Evolutionary conservation across 2,329 filamentous ascomycete species (phyloP).

Genomic region (Colletotrichum trifolii): DNA sequence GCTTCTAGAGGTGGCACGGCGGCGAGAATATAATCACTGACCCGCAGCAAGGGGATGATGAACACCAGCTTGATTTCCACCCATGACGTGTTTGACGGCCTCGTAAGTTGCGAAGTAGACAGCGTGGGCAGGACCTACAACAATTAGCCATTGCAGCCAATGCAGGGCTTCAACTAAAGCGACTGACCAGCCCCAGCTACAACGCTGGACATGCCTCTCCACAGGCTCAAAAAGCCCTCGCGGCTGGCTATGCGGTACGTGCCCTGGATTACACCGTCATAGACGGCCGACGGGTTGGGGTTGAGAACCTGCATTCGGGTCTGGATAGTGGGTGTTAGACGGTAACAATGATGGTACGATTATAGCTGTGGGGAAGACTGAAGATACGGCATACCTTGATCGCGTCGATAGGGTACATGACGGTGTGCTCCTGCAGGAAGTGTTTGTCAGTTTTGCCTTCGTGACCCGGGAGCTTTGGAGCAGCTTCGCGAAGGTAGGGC

Average conservation of each 20-base stretch:
- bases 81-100: slow-evolving; percentile 94
- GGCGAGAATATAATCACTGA: slow-evolving; percentile 54
- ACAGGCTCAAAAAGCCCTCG: slow-evolving; percentile 91
- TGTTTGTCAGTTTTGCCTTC: slow-evolving; percentile 35
- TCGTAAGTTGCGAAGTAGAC: slow-evolving; percentile 99
- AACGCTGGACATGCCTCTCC: slow-evolving; percentile 96
- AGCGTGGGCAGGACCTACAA: slow-evolving; percentile 90
- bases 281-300: slow-evolving; percentile 81
- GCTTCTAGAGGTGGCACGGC: background rate
- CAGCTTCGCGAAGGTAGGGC: background rate
- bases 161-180: background rate
- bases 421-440: slow-evolving; percentile 85
- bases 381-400: slow-evolving; percentile 78
- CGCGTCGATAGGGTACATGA: slow-evolving; percentile 98
- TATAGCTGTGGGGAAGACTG: background rate
- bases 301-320: slow-evolving; percentile 98
- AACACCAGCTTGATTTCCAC: slow-evolving; percentile 86
- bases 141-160: slow-evolving; percentile 5
- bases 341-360: slow-evolving; percentile 3
- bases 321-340: slow-evolving; percentile 58
- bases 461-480: background rate
- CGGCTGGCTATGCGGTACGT: slow-evolving; percentile 91
- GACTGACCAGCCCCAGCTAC: slow-evolving; percentile 88
- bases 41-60: slow-evolving; percentile 95
- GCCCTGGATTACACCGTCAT: slow-evolving; percentile 90